Base-by-base conservation (phyloP, 768 basidiomycete genomes). In the Xerocomellus chrysenteron region DNA sequence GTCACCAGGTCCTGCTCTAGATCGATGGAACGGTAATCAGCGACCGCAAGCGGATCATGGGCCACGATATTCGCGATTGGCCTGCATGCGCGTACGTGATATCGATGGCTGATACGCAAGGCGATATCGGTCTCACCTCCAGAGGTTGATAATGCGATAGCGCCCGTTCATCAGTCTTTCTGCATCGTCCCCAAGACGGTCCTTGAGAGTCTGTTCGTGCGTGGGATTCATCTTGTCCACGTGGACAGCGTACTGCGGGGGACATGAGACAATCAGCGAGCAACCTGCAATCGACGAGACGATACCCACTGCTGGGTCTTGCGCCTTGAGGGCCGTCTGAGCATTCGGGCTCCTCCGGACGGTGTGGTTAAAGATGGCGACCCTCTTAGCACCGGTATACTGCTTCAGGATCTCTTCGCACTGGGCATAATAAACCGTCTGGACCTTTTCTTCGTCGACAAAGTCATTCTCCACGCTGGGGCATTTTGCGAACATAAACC, bases 71-170 rank as follows among this genome's bases (percentile, higher is more conserved):
- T 37, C 0, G 43, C 35, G 30, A 56, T 44, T 0, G 56, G 56
- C 13, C 47, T 44, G 19, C 14, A 33, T 6, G 26, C 4, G n/a
- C 17, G 24, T 32, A 35, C 21, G 47, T 48, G 33, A 17, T 26
- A 40, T 47, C 17, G 26, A 10, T 12, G 12, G 0, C 10, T 3
- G 19, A 37, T 12, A 30, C 19, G 5, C 11, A 11, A 26, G 3
- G 4, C 8, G 19, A 42, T 2, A 3, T 12, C 8, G 13, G 10
- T 7, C 56, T 39, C 19, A 66, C 55, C 76, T 74, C 77, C 76
- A 78, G 45, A 77, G 69, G 58, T 78, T 78, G 60, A 79, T 75
- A 57, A 79, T 73, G 50, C 71, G 76, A 37, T 69, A 66, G 28
- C 76, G 73, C 2, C 68, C 67, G 55, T 73, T 67, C 52, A 78